Evolutionary conservation across 768 basidiomycete genomes (phyloP), one percentile per base, ranked within the genome.

Genomic region (Xerocomus spinulosus): DNA sequence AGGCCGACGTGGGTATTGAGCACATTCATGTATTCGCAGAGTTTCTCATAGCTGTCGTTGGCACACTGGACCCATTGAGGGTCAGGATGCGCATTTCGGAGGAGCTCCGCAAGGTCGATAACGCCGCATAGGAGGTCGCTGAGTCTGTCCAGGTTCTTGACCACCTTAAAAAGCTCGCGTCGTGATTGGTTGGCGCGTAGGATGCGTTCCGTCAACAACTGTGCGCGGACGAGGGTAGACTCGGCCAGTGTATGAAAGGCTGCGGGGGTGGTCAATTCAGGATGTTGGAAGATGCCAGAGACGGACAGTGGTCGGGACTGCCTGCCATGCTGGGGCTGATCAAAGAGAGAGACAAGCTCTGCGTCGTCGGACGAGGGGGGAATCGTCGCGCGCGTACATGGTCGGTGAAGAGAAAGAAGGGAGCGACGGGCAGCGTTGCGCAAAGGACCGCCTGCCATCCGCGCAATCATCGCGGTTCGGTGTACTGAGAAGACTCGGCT

Each of bases 1-100:
- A 99, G 73, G 32, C 87, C 91, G 28, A 86, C 83, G 72, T 98
- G 78, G 26, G 94, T 97, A 68, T 99, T 99, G 50, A 98, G 73
- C 38, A 90, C 83, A 67, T 97, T 97, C 94, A 99, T 98, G 67
- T 88, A 94, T 70, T 93, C 89, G 72, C 92, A 97, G 52, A 98
- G 73, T 52, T 79, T 81, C 67, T 92, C 93, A 66, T 98, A 97
- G 35, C 88, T 87, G 52, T 78, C 75, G 62, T 96, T 90, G 37
- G 90, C 90, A 42, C 85, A 85, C 14, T 81, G 76, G 14, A 90
- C 77, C 94, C 95, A 98, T 38, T 68, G 60, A 23, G 74, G 72
- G 62, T 96, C 91, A 1, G 95, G 93, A 71, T 98, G 94, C 0
- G 92, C 85, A 62, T 95, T 94, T 53, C 94, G 80, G 24, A 99